Evolutionary conservation across 768 basidiomycete species (phyloP), one percentile per base, ranked within the genome.

Genomic region (Candolleomyces efflorescens): DNA sequence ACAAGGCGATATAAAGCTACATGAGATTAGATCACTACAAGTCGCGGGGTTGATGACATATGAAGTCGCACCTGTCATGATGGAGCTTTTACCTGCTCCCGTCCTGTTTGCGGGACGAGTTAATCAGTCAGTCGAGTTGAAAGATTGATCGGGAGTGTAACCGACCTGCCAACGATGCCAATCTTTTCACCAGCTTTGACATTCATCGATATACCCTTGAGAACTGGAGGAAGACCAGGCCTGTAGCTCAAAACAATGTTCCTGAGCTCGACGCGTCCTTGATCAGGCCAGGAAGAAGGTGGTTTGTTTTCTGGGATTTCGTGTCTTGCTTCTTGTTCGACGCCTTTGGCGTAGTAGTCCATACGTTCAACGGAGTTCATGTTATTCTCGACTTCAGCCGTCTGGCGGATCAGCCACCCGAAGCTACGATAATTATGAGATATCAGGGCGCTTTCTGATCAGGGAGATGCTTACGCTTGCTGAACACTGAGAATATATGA

Each of bases 291-390:
- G 2, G 79, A 69, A 2, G 78, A 59, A 0, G 83, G 70, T 0
- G 86, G 87, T 62, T 81, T 83, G 24, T 69, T 75, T 15, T 85
- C 86, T 0, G 83, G 77, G 17, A 88, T 69, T 41, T 85, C 78
- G 63, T 89, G 83, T 1, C 88, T 80, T 1, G 88, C 82, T 70
- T 95, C 93, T 68, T 94, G 89, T 67, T 94, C 92, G 17, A 97
- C 76, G 26, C 84, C 80, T 18, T 81, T 80, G 43, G 87, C 85
- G 64, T 97, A 97, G 67, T 93, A 82, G 3, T 92, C 74, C 17
- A 98, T 78, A 23, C 94, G 87, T 68, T 92, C 90, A 7, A 91
- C 89, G n/a, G 85, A 84, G 68, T 93, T 93, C 90, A 95, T 94
- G 70, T 94, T 82, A 69, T 97, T 96, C 70, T 96, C 93, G 11